These are phyloP conservation scores for Phytomonas francai DNA, from an alignment of 208 protist genomes.

Conservation along the genomic window DNA sequence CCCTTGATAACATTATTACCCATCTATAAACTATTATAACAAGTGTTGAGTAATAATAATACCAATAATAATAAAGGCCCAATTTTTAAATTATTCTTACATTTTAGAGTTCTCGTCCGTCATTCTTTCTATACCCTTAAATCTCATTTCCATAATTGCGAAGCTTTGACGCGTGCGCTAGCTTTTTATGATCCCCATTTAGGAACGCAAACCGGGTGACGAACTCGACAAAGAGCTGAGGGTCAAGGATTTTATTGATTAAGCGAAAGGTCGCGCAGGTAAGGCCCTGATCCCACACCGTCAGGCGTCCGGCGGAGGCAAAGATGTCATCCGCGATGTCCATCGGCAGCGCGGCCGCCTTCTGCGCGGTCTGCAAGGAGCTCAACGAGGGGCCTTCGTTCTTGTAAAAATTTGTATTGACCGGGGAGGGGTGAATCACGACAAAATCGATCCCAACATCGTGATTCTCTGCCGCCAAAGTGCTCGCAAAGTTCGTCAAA, in stretches of 20 bases:
- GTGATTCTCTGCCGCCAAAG: conserved; percentile 72
- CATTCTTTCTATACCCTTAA: not conserved
- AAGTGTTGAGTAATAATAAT: not conserved
- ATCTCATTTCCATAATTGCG: conserved; percentile 11
- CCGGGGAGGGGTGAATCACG: conserved; percentile 82
- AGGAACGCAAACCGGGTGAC: conserved; percentile 69
- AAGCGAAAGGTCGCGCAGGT: conserved; percentile 62
- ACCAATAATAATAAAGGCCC: too few relatives aligned
- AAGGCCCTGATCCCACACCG: conserved; percentile 78
- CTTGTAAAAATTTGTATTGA: conserved; percentile 89
- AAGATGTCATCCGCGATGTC: conserved; percentile 83
- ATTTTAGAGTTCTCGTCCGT: not conserved
- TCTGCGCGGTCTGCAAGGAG: conserved; percentile 67
- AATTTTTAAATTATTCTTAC: too few relatives aligned
- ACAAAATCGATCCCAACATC: conserved; percentile 81
- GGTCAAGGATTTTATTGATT: conserved; percentile 79
- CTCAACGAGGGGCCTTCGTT: conserved; percentile 66
- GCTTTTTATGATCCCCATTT: conserved; percentile 61
- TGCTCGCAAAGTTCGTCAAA: conserved; percentile 77
- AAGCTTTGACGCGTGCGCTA: conserved; percentile 42
- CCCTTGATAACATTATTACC: not conserved
- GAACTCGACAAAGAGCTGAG: conserved; percentile 75
- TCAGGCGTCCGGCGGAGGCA: conserved; percentile 69
- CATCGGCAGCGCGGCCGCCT: conserved; percentile 54
- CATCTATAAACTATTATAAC: not conserved